Evolutionary conservation across 2,329 filamentous ascomycete genomes (phyloP).

Genomic region (Fusarium sp.): DNA sequence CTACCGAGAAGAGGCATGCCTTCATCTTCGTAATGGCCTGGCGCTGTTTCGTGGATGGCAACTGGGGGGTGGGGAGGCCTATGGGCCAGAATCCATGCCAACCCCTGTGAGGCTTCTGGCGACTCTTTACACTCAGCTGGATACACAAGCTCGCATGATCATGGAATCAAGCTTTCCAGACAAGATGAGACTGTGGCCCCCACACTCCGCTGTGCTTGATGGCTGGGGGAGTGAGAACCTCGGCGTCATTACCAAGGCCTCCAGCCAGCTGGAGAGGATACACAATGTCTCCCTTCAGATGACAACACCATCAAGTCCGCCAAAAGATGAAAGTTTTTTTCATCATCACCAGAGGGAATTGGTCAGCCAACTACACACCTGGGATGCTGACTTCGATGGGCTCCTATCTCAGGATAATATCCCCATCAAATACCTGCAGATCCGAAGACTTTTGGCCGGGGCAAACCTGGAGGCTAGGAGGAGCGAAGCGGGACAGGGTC

Average conservation of each 20-base stretch:
- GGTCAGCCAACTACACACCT: neutral
- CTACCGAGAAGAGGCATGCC: neutral
- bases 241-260: neutral
- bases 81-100: neutral
- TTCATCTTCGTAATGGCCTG: neutral
- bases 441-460: neutral
- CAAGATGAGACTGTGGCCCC: neutral
- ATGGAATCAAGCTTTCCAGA: neutral
- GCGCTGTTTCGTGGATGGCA: conserved; percentile 1
- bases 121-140: conserved; percentile 1
- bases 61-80: neutral
- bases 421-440: neutral
- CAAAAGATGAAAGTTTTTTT: too few relatives aligned
- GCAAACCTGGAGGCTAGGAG: neutral
- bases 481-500: neutral
- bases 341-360: neutral
- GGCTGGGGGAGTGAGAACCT: neutral
- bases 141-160: conserved; percentile 8
- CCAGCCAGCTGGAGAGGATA: conserved; percentile 1
- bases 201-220: neutral
- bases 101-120: neutral
- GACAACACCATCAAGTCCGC: too few relatives aligned
- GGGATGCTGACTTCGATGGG: neutral
- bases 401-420: neutral
- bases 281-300: neutral